Conservation (phyloP, 148 eudicot genomes). For the Agrostemma githago region DNA sequence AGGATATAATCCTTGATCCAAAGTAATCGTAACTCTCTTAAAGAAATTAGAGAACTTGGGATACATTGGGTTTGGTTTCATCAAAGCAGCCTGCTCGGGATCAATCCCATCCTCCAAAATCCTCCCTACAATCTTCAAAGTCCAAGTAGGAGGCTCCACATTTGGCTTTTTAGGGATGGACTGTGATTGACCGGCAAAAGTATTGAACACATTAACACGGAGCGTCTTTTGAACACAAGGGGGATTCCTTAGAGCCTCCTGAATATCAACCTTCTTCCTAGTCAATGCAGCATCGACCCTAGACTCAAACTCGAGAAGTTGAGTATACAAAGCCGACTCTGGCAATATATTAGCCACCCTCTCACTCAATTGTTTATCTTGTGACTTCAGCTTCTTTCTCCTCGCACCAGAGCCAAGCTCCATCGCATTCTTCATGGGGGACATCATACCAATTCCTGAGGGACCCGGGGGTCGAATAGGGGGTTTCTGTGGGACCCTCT, state of each 20-base stretch:
- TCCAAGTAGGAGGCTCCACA: constrained; percentile 87
- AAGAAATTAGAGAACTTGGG: constrained; percentile 87
- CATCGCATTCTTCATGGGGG: constrained; percentile 62
- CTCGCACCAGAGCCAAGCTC: constrained; percentile 70
- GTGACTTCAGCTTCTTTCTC: constrained; percentile 76
- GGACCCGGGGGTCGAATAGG: constrained; percentile 64
- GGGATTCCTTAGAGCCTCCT: constrained; percentile 83
- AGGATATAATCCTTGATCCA: constrained; percentile 82
- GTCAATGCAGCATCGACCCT: constrained; percentile 86
- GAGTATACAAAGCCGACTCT: constrained; percentile 85
- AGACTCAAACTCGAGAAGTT: constrained; percentile 90
- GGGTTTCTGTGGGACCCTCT: constrained; percentile 65
- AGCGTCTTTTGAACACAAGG: constrained; percentile 79
- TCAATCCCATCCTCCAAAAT: constrained; percentile 85
- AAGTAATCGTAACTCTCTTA: constrained; percentile 65
- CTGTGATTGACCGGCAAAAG: constrained; percentile 68
- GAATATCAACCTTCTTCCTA: constrained; percentile 87
- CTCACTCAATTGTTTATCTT: constrained; percentile 64
- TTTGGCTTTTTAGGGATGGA: constrained; percentile 68
- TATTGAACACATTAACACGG: constrained; percentile 80
- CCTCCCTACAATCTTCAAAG: constrained; percentile 83
- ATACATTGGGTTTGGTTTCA: constrained; percentile 61
- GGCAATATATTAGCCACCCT: constrained; percentile 82
- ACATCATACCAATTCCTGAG: constrained; percentile 33
- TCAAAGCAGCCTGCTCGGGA: constrained; percentile 62